Conservation (phyloP, 306 rosid genomes). For the Cicer yamashitae region DNA sequence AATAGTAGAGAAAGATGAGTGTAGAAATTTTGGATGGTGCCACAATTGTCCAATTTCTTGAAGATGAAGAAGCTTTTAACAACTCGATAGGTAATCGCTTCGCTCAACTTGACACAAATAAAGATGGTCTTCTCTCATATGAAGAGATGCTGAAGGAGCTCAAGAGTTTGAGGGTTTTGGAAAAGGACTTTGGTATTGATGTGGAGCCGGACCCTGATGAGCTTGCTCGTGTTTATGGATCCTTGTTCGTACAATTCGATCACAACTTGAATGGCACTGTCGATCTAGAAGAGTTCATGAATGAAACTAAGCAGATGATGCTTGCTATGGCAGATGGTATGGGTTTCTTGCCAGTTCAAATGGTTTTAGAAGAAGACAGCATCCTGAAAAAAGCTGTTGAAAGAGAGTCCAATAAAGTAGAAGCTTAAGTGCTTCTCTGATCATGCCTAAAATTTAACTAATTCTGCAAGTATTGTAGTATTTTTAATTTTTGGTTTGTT, state of each 20-base stretch:
- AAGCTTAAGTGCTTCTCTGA: constrained; percentile 31
- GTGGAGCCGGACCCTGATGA: constrained; percentile 64
- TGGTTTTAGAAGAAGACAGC: constrained; percentile 70
- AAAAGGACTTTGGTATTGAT: constrained; percentile 73
- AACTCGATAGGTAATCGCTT: constrained; percentile 47
- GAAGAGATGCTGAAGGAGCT: constrained; percentile 82
- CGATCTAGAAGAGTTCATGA: constrained; percentile 71
- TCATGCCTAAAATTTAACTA: constrained; percentile 11
- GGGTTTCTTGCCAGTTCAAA: constrained; percentile 76
- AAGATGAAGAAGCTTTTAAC: constrained; percentile 74
- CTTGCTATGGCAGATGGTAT: constrained; percentile 81
- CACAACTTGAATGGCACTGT: constrained; percentile 65
- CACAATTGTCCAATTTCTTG: constrained; percentile 68
- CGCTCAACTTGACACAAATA: constrained; percentile 59
- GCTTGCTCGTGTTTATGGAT: constrained; percentile 59
- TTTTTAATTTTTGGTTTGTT: background rate
- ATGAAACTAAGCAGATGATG: constrained; percentile 74
- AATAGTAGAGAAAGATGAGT: constrained; percentile 59
- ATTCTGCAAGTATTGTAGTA: background rate
- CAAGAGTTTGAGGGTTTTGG: constrained; percentile 62
- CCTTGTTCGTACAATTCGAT: constrained; percentile 68
- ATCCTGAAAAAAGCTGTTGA: constrained; percentile 76
- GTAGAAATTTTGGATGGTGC: constrained; percentile 73
- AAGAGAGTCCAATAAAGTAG: constrained; percentile 47
- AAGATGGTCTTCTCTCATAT: constrained; percentile 67